Base-by-base conservation (phyloP, 2,329 filamentous ascomycete genomes). In the Cladobotryum mycophilum region DNA sequence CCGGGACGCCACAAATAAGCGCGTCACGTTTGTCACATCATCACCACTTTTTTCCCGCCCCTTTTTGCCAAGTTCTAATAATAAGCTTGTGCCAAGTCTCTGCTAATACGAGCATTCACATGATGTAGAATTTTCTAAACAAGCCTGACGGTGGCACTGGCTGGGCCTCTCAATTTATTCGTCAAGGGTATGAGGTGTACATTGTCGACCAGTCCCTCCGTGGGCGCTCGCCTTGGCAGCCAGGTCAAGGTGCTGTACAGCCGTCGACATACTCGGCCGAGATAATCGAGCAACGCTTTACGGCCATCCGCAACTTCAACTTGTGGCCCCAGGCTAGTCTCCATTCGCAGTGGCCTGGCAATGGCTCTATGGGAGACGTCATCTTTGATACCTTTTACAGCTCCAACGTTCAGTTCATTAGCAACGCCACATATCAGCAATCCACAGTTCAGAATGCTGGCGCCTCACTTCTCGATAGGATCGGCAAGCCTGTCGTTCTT, bases 151-250 rank as follows among this genome's bases (percentile, higher is more conserved):
- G 71, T 41, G 61, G 68, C 13, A 66, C 65, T 8, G 74, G 74
- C 14, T 78, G 75, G 75, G 70, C 74, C 1, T 73, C 71, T 3
- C 67, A 67, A 51, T 78, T 78, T 56, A 54, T 78, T 6, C 55
- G 59, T 5, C 63, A 68, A n/a, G 73, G 74, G 14, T 73, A 74
- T 58, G 69, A 72, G 41, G 64, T 76, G 43, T 77, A 75, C 59
- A 61, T 77, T 43, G 65, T 72, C 12, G 75, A 78, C 55, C 69
- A 75, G 53, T 66, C 72, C 3, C 67, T 67, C 22, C 70, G 72
- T 17, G 75, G 71, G 30, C 70, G 76, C 34, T 75, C 71, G 15
- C 59, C 70, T 0, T 75, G 70, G 65, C 54, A 63, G 13, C 68
- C 51, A 5, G 56, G 46, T 1, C 58, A 63, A 36, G 65, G 64